These are phyloP conservation scores for Orbilia quercus DNA, from an alignment of 2,329 filamentous ascomycete species.

Conservation along the genomic window DNA sequence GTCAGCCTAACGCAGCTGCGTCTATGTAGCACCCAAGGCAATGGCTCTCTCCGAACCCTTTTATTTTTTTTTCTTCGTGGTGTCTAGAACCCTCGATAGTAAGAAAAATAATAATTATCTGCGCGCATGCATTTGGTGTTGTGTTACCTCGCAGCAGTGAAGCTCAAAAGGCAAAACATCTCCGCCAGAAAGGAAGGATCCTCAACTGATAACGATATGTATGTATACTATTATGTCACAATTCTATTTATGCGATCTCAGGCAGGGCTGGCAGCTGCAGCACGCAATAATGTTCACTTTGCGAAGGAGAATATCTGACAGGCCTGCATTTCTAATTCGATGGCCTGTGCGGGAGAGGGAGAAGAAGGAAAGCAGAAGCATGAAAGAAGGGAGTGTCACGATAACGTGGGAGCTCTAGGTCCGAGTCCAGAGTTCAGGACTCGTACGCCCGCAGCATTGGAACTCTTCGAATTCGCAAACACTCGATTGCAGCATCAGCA, in stretches of 20 bases:
- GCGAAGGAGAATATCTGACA: slow-evolving; percentile 32
- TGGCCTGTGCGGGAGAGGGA: slow-evolving; percentile 26
- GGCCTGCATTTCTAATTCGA: slow-evolving; percentile 16
- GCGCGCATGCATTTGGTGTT: slow-evolving; percentile 19
- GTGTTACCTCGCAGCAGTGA: slow-evolving; percentile 13
- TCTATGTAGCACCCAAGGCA: not conserved
- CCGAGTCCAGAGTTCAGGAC: slow-evolving; percentile 5
- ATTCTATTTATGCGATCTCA: slow-evolving; percentile 38
- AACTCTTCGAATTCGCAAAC: slow-evolving; percentile 10
- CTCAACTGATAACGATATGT: not conserved
- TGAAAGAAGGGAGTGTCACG: too few species aligned
- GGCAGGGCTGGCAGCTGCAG: slow-evolving; percentile 33
- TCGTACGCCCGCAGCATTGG: not conserved
- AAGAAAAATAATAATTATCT: slow-evolving; percentile 1
- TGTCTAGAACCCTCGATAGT: not conserved
- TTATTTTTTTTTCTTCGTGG: too few species aligned
- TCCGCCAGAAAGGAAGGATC: not conserved
- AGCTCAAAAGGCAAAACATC: not conserved
- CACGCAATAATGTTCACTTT: slow-evolving; percentile 36
- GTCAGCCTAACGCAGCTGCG: too few species aligned
- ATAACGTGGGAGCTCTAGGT: slow-evolving; percentile 25
- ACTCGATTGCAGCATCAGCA: not conserved
- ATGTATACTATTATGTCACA: slow-evolving; percentile 6
- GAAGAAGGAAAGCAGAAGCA: not conserved
- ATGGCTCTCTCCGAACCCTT: too few species aligned